Evolutionary conservation across 768 basidiomycete genomes (phyloP), one percentile per base, ranked within the genome.

Genomic region (Leccinum boreale): DNA sequence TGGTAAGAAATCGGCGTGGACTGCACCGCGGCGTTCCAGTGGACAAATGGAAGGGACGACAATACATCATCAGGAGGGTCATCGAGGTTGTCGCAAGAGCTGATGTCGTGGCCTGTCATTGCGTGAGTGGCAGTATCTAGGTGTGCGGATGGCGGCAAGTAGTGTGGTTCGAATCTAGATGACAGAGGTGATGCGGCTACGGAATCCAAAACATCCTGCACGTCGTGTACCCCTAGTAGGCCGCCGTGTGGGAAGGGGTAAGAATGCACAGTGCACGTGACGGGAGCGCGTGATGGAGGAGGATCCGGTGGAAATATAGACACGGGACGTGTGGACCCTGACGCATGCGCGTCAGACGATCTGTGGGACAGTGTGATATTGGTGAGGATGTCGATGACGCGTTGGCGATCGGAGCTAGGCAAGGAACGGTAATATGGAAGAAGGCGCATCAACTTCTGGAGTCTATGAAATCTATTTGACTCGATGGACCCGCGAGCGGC

Each of bases 401-500:
- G 70, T 58, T 62, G 66, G 39, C 68, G 70, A 60, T 72, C 64
- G 33, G 60, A 42, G 21, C 55, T 58, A 36, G 72, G 67, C 45
- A 82, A 64, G 12, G 68, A 62, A 55, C 70, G 70, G 60, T 81
- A 76, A 52, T 68, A 69, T 11, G 73, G 62, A 26, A 84, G 65
- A 5, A 79, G 69, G 39, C 65, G 68, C 36, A 74, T 73, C 48
- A 84, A 63, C 45, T 74, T 75, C 26, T 72, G 69, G 3, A 92
- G 75, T 48, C 89, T 79, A 53, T 76, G 67, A 42, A 84, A 74
- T 55, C 89, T 83, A 26, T 80, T 79, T 17, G 70, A 64, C 69
- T 92, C 89, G 19, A 90, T 77, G 10, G 72, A 69, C 9, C 81
- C 82, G 51, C 89, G 82, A 7, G 79, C 77, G 9, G 71, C 64